Base-by-base conservation (phyloP, 169 alveolate species). In the Plasmodium yoelii region DNA sequence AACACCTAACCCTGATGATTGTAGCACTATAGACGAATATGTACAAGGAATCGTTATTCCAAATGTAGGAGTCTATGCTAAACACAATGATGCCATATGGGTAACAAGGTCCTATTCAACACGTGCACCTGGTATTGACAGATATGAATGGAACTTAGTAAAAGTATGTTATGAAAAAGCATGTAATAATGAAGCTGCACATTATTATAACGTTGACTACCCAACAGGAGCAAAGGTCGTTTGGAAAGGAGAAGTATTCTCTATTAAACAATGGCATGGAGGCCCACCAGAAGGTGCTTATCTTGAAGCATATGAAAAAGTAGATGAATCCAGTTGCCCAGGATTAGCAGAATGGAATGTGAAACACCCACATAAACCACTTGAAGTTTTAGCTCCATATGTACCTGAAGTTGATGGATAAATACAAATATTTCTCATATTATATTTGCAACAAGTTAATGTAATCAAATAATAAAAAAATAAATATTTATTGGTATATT, bases 81-180 rank as follows among this genome's bases (percentile, higher is more conserved):
- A 73, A 46, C 87, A 73, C 53, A 73, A 73, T 73, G 87, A 49
- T 18, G 87, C 87, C 5, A 73, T 73, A 56, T 73, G 87, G 87
- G 47, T 39, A 56, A 73, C 87, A 26, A 57, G 72, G 61, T 73
- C 70, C 10, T 73, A 73, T 57, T 28, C 87, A 73, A 73, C 70
- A 24, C 70, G 61, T 12, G 87, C 87, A 56, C 87, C 87, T 73
- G 87, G 87, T 73, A 44, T 73, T 34, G 71, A 73, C 24, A 73
- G 87, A 73, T 73, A 73, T 22, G 87, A 73, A 73, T 73, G 87
- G 87, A 60, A 56, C 44, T 73, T 73, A 44, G 87, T 73, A 69
- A 73, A 73, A 73, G 34, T 57, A 13, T 73, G 87, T 49, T 73
- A 73, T 49, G 87, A 73, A 56, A 73, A 56, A 73, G 18, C 60